Percentiles rank a stretch among this genome's conserved stretches.
Evolutionary conservation across 495 filamentous ascomycete genomes (phyloP).

Genomic region (Annulohypoxylon moriforme): DNA sequence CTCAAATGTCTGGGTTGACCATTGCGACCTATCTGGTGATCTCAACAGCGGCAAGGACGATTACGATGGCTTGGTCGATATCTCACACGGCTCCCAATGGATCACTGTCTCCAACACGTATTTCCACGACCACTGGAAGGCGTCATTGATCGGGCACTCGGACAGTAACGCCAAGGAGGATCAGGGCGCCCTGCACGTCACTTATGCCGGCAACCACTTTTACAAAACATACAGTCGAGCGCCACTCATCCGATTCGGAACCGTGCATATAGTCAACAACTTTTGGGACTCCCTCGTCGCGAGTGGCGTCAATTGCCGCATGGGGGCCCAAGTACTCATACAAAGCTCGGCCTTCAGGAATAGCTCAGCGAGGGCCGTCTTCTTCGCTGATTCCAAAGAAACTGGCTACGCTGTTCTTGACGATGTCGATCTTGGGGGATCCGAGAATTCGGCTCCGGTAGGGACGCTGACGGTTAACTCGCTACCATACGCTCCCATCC

Average conservation of each 20-base stretch:
- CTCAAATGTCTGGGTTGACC: conserved; percentile 76
- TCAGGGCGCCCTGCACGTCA: conserved; percentile 67
- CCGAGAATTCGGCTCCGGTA: conserved; percentile 55
- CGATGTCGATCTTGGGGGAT: conserved; percentile 68
- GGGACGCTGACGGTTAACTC: conserved; percentile 57
- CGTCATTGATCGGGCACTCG: conserved; percentile 70
- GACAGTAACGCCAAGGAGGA: conserved; percentile 61
- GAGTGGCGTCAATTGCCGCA: conserved; percentile 73
- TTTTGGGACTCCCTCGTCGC: conserved; percentile 57
- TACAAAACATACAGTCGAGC: conserved; percentile 69
- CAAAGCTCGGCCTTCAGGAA: conserved; percentile 69
- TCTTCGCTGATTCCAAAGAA: conserved; percentile 66
- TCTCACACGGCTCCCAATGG: conserved; percentile 65
- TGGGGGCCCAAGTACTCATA: conserved; percentile 72
- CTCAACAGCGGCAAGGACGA: conserved; percentile 69
- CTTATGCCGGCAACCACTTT: conserved; percentile 73
- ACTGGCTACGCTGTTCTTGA: conserved; percentile 59
- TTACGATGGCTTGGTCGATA: conserved; percentile 74
- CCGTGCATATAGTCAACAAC: conserved; percentile 63
- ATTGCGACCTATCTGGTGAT: conserved; percentile 72
- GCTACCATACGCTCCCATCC: conserved; percentile 23
- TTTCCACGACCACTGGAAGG: conserved; percentile 75
- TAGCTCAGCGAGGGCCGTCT: conserved; percentile 60
- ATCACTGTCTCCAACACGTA: conserved; percentile 64
- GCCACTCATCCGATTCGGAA: conserved; percentile 73